Conservation (phyloP, 192 early-diverging fungal species). For the Rhizophagus sp. region DNA sequence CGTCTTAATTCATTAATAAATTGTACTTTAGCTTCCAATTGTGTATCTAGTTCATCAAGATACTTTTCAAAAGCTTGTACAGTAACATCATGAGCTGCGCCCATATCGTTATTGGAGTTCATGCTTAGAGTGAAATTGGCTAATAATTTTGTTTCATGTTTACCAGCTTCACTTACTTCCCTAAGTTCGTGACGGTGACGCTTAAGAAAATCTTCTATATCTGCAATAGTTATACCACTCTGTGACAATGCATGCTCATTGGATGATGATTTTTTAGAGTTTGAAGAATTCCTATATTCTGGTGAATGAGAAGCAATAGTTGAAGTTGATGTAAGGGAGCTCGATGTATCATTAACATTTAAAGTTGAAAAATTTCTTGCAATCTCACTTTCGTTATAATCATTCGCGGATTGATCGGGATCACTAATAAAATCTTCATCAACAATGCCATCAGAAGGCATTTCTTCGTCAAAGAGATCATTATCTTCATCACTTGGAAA, state of each 20-base stretch:
- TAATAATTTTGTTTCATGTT: slow-evolving; percentile 61
- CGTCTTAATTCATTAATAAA: slow-evolving; percentile 9
- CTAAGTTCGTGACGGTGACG: slow-evolving; percentile 64
- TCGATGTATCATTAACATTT: neutral
- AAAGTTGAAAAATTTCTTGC: neutral
- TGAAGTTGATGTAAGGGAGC: slow-evolving; percentile 1
- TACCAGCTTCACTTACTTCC: slow-evolving; percentile 57
- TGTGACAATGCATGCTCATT: neutral
- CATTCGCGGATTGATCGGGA: neutral
- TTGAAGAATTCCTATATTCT: neutral
- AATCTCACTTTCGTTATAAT: neutral
- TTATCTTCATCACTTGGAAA: slow-evolving; percentile 39
- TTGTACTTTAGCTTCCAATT: slow-evolving; percentile 16
- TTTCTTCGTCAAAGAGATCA: slow-evolving; percentile 43
- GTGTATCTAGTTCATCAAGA: slow-evolving; percentile 10
- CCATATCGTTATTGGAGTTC: slow-evolving; percentile 25
- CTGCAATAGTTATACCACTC: neutral
- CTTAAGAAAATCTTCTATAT: slow-evolving; percentile 60
- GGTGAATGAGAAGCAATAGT: neutral
- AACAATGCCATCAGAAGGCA: slow-evolving; percentile 34
- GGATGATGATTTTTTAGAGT: neutral
- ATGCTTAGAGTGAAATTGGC: slow-evolving; percentile 60
- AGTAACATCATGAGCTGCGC: neutral
- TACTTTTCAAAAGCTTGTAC: slow-evolving; percentile 27
- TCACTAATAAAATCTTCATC: slow-evolving; percentile 18